phyloP scores from a whole-genome alignment of 2,329 filamentous ascomycete species.

The Claviceps lovelessii region DNA sequence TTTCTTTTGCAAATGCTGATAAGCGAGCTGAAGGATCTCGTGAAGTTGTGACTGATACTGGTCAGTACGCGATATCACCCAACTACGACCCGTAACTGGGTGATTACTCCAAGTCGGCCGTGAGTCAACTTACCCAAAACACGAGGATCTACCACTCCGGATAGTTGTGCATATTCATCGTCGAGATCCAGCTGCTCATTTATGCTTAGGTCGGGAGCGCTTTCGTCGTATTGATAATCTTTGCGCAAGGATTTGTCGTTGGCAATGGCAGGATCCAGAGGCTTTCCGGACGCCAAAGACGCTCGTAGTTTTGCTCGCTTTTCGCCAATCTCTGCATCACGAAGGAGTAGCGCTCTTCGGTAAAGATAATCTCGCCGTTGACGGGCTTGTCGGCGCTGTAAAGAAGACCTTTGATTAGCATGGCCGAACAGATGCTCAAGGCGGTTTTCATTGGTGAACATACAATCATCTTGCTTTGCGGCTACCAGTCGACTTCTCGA shows the following conservation, averaged over 20 bases:
- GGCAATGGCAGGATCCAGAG: constrained; percentile 65
- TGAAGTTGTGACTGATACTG: constrained; percentile 63
- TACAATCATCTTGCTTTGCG: constrained; percentile 6
- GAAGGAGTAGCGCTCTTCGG: constrained; percentile 69
- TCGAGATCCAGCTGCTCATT: constrained; percentile 63
- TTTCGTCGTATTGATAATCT: constrained; percentile 91
- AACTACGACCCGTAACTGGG: neutral
- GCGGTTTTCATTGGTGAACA: neutral
- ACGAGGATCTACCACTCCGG: constrained; percentile 79
- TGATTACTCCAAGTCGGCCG: constrained; percentile 9
- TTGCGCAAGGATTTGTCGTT: constrained; percentile 73
- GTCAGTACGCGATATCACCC: neutral
- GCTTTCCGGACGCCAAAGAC: constrained; percentile 78
- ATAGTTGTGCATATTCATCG: constrained; percentile 81
- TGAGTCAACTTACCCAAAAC: constrained; percentile 58
- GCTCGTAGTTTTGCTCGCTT: constrained; percentile 78
- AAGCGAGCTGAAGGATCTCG: constrained; percentile 75
- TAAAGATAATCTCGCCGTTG: constrained; percentile 54
- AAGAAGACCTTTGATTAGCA: neutral
- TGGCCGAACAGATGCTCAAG: neutral
- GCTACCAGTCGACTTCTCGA: neutral
- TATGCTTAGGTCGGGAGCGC: constrained; percentile 48
- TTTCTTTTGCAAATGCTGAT: constrained; percentile 84
- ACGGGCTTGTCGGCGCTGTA: constrained; percentile 25
- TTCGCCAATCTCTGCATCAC: constrained; percentile 84